A percentile compares a stretch with the other conserved stretches of the same genome.
Evolutionary conservation across 2,329 filamentous ascomycete species (phyloP).

Genomic region (Furcasterigmium sp.): DNA sequence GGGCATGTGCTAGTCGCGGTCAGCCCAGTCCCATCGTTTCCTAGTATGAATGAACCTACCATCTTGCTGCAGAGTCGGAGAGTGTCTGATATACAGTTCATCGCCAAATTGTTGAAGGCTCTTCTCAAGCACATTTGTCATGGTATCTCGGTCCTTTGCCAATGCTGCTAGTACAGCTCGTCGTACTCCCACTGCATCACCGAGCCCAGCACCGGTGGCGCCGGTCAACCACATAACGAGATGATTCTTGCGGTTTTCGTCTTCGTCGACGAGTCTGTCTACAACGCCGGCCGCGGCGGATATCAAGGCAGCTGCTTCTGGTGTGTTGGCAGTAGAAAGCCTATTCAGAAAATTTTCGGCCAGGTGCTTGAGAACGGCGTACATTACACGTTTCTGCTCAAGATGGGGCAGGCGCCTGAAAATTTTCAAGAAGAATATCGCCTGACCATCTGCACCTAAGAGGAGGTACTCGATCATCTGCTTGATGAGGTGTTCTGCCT

Average conservation of each 20-base stretch:
- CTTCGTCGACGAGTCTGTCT: constrained; percentile 38
- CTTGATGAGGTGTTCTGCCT: constrained; percentile 37
- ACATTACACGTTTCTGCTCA: constrained; percentile 39
- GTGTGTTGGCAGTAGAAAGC: constrained; percentile 22
- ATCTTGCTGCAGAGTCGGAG: constrained; percentile 83
- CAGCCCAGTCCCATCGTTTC: background rate
- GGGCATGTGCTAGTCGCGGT: constrained; percentile 59
- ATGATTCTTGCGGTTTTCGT: constrained; percentile 43
- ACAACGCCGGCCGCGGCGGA: constrained; percentile 56
- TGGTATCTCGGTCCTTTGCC: constrained; percentile 41
- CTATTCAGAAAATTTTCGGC: constrained; percentile 37
- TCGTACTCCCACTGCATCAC: constrained; percentile 59
- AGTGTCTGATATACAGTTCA: constrained; percentile 79
- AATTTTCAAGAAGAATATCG: constrained; percentile 20
- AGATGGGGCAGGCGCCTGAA: constrained; percentile 30
- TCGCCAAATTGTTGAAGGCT: constrained; percentile 74
- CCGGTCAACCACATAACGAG: constrained; percentile 61
- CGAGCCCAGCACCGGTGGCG: constrained; percentile 59
- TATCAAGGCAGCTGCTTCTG: constrained; percentile 31
- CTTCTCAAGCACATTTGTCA: constrained; percentile 60
- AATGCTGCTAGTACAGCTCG: constrained; percentile 60
- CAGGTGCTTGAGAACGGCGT: constrained; percentile 34
- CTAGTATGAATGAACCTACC: constrained; percentile 40
- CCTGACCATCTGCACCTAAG: constrained; percentile 14
- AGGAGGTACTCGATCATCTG: constrained; percentile 30